A percentile compares a stretch with the other conserved stretches of the same genome.
These are phyloP conservation scores for Orbilia brochopaga DNA, from an alignment of 2,329 filamentous ascomycete genomes.

Conservation along the genomic window DNA sequence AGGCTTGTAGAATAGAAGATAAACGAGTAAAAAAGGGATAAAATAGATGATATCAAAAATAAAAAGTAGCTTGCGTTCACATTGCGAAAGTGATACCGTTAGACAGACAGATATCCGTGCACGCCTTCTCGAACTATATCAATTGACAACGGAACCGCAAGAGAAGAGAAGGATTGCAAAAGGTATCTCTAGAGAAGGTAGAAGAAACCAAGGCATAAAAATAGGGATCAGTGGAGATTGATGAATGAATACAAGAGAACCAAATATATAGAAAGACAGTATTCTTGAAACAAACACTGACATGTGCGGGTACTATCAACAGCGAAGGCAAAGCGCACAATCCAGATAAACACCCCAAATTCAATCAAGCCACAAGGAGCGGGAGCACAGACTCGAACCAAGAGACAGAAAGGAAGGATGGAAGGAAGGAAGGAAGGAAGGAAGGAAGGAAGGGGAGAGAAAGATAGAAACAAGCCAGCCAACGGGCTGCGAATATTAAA, in stretches of 20 bases:
- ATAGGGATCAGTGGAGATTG: not conserved
- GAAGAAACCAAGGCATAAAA: not conserved
- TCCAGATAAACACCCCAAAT: conserved; percentile 7
- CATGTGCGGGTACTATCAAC: conserved; percentile 9
- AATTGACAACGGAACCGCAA: no score
- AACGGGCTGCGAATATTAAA: not conserved
- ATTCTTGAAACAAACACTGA: not conserved
- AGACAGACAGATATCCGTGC: no score
- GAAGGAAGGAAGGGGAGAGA: not conserved
- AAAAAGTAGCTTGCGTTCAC: not conserved
- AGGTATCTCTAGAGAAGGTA: not conserved
- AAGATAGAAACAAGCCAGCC: not conserved
- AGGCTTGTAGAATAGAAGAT: conserved; percentile 47
- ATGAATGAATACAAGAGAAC: not conserved
- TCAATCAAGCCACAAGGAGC: not conserved
- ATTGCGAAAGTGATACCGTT: not conserved
- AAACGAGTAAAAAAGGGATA: not conserved
- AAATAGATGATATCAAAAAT: not conserved
- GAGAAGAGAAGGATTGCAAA: no score
- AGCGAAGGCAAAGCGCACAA: not conserved
- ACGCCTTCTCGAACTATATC: not conserved
- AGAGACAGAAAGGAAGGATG: no score
- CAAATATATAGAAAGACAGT: not conserved
- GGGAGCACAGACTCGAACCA: not conserved
- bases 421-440: not conserved